phyloP scores from a whole-genome alignment of 805 yeast genomes.

The Candida dajiaensis region DNA sequence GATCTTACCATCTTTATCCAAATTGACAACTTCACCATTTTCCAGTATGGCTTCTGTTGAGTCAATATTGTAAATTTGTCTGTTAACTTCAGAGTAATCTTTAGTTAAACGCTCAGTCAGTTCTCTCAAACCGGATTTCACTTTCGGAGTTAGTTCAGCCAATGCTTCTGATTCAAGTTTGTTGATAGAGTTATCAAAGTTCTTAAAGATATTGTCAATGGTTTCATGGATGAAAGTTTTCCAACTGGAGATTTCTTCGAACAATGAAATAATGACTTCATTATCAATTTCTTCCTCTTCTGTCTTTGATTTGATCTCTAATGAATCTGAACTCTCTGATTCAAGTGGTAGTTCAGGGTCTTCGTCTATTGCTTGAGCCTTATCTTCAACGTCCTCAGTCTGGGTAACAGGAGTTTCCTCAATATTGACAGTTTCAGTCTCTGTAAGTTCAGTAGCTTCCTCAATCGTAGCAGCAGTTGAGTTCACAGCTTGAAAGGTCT shows the following conservation, averaged over 20 bases:
- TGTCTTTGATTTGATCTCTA: background rate
- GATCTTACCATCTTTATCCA: constrained; percentile 29
- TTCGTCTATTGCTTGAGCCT: constrained; percentile 5
- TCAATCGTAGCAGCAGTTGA: constrained; percentile 1
- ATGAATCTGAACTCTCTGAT: background rate
- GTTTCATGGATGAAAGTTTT: constrained; percentile 30
- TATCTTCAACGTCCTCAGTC: background rate
- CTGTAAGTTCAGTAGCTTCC: constrained; percentile 3
- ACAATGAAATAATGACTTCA: constrained; percentile 13
- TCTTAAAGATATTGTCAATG: constrained; percentile 31
- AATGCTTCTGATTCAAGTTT: constrained; percentile 25
- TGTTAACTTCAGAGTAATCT: constrained; percentile 25
- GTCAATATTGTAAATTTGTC: constrained; percentile 32
- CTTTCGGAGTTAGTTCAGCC: constrained; percentile 22
- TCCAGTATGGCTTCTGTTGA: constrained; percentile 28
- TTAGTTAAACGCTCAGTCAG: constrained; percentile 24
- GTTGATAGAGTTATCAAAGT: constrained; percentile 33
- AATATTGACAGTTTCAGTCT: background rate
- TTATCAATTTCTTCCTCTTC: constrained; percentile 5
- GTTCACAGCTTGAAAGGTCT: background rate
- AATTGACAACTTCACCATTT: constrained; percentile 28
- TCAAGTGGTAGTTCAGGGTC: background rate
- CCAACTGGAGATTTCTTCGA: constrained; percentile 33
- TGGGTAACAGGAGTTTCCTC: background rate
- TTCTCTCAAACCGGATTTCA: constrained; percentile 31